Evolutionary conservation across 1,284 basidiomycete genomes (phyloP).

Genomic region (Microbotryomycetes sp.): DNA sequence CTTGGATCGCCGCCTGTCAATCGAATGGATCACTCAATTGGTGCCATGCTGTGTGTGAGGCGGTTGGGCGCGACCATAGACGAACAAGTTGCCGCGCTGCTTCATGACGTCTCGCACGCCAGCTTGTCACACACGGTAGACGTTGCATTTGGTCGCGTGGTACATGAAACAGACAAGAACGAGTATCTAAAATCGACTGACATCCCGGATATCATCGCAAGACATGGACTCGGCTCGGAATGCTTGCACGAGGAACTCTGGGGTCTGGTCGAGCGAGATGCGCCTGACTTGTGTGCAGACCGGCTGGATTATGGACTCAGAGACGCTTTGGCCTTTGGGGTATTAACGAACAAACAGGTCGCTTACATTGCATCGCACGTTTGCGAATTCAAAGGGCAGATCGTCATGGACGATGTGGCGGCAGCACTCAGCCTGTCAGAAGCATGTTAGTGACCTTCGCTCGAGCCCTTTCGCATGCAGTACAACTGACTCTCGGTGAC

Average conservation of each 20-base stretch:
- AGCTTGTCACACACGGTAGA: not conserved
- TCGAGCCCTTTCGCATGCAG: no score
- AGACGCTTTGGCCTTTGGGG: not conserved
- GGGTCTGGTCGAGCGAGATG: not conserved
- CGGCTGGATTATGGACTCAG: not conserved
- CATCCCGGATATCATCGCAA: not conserved
- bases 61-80: not conserved
- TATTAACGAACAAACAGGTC: not conserved
- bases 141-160: not conserved
- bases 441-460: not conserved
- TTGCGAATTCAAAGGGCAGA: not conserved
- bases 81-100: conserved; percentile 3
- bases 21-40: not conserved
- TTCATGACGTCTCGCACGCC: conserved; percentile 3
- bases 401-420: not conserved
- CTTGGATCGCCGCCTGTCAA: not conserved
- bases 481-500: not conserved
- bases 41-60: not conserved
- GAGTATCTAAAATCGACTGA: not conserved
- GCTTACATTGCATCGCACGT: not conserved
- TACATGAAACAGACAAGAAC: conserved; percentile 6
- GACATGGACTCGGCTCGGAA: not conserved
- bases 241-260: conserved; percentile 1
- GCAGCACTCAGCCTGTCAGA: not conserved
- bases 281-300: conserved; percentile 1